Evolutionary conservation across 345 rosid species (phyloP).

Genomic region (Acer saccharum): DNA sequence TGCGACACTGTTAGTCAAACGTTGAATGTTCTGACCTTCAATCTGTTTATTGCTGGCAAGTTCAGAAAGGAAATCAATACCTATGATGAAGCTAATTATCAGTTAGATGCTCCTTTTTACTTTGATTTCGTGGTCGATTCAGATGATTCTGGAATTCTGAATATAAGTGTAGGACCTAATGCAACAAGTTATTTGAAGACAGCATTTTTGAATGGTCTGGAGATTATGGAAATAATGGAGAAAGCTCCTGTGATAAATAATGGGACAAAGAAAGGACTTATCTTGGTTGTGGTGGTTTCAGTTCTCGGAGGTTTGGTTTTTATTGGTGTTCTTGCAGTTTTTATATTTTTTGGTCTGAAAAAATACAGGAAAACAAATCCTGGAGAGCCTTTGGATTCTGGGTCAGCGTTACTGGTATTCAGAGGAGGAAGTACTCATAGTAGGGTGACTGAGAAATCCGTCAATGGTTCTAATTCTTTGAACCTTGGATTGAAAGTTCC

Average conservation of each 20-base stretch:
- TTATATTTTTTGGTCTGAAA: constrained; percentile 18
- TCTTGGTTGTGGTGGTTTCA: constrained; percentile 28
- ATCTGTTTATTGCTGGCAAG: constrained; percentile 39
- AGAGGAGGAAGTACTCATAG: constrained; percentile 30
- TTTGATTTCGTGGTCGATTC: constrained; percentile 45
- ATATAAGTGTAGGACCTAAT: constrained; percentile 33
- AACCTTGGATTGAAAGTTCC: constrained; percentile 47
- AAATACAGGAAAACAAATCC: constrained; percentile 31
- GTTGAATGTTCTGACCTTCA: constrained; percentile 13
- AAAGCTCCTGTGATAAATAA: background rate
- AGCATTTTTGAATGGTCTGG: constrained; percentile 59
- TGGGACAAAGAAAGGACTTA: background rate
- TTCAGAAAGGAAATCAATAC: constrained; percentile 28
- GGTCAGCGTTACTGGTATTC: constrained; percentile 26
- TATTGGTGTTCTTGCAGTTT: constrained; percentile 28
- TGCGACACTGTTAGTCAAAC: constrained; percentile 36
- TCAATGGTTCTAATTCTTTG: constrained; percentile 25
- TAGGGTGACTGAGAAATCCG: constrained; percentile 21
- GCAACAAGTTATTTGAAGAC: accelerated
- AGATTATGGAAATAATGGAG: constrained; percentile 48
- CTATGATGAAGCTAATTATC: accelerated
- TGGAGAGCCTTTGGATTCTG: constrained; percentile 18
- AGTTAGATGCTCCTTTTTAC: constrained; percentile 37
- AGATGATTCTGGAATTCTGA: constrained; percentile 40
- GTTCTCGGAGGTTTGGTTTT: constrained; percentile 31